Base-by-base conservation (phyloP, 495 filamentous ascomycete species). In the Hypoxylon perforatum region DNA sequence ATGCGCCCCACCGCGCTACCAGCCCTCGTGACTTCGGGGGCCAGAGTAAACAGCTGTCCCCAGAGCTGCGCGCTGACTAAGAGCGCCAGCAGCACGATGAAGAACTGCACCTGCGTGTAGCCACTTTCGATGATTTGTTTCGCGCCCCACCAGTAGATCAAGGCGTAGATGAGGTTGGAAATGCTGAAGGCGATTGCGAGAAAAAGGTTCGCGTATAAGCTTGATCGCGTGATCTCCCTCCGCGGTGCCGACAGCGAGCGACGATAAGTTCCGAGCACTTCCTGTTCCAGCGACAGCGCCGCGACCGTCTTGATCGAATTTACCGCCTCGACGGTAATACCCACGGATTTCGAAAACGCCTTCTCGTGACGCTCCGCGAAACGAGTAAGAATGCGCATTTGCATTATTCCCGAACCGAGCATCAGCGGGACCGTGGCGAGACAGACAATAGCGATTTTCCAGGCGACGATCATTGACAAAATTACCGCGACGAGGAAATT, bases 111-210 rank as follows among this genome's bases (percentile, higher is more conserved):
- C 22, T 81, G 82, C 0, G 81, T 80, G 58, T 90, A 90, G 17
- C 80, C 61, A 0, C 87, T 87, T 39, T 78, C 72, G 14, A 82
- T 76, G 18, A 91, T 83, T 57, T 86, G 82, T 33, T 76, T 79
- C 0, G 85, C 80, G 3, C 87, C 88, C 82, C 88, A 91, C 84
- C 87, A 90, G 72, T 90, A 91, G 0, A 87, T 87, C 19, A 91
- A 74, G 0, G 87, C 88, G 70, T 88, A 87, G 12, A 90, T 81
- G 12, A 87, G 73, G 53, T 84, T 76, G 15, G 81, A 79, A 9
- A 84, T 67, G 67, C 80, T 83, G 51, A 86, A 83, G 14, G 83
- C 81, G 18, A 85, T 76, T 3, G 85, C 83, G 48, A 85, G 85
- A 77, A 83, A 85, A 23, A 83, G 54, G 59, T 80, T 85, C 30